These are phyloP conservation scores for Xylaria telfairii DNA, from an alignment of 495 filamentous ascomycete species.

Conservation along the genomic window DNA sequence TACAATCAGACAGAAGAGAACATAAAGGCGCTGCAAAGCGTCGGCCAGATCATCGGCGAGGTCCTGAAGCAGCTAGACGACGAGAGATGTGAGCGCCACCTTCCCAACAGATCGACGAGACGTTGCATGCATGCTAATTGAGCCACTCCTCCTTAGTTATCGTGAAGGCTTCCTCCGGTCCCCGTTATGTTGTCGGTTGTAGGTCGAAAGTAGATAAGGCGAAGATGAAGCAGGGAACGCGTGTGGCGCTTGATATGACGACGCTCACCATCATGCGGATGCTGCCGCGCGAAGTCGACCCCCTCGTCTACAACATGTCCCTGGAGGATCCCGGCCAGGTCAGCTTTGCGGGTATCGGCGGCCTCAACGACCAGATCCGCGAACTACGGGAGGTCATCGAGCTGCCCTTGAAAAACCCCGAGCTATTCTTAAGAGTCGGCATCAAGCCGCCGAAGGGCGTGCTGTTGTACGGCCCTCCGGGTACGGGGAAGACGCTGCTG, in stretches of 20 bases:
- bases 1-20: slow-evolving; percentile 98
- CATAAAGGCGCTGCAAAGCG: slow-evolving; percentile 99
- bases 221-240: slow-evolving; percentile 97
- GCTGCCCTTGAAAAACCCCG: slow-evolving; percentile 96
- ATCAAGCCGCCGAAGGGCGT: slow-evolving; percentile 99
- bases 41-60: slow-evolving; percentile 99
- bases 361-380: slow-evolving; percentile 97
- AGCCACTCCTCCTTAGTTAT: slow-evolving; percentile 51
- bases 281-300: slow-evolving; percentile 98
- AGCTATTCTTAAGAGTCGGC: slow-evolving; percentile 94
- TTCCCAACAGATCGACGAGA: neutral
- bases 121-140: slow-evolving; percentile 10
- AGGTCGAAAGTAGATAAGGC: slow-evolving; percentile 96
- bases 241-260: slow-evolving; percentile 99
- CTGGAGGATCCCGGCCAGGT: slow-evolving; percentile 97
- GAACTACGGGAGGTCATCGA: slow-evolving; percentile 98
- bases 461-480: slow-evolving; percentile 94
- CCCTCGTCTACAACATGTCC: slow-evolving; percentile 99
- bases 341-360: slow-evolving; percentile 98
- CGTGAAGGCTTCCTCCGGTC: slow-evolving; percentile 92
- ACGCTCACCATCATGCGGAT: slow-evolving; percentile 99
- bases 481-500: slow-evolving; percentile 95
- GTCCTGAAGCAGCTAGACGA: slow-evolving; percentile 99
- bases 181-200: slow-evolving; percentile 98
- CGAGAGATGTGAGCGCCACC: slow-evolving; percentile 80